phyloP scores from a whole-genome alignment of 257 asterid species.

The Leptodermis oblonga region DNA sequence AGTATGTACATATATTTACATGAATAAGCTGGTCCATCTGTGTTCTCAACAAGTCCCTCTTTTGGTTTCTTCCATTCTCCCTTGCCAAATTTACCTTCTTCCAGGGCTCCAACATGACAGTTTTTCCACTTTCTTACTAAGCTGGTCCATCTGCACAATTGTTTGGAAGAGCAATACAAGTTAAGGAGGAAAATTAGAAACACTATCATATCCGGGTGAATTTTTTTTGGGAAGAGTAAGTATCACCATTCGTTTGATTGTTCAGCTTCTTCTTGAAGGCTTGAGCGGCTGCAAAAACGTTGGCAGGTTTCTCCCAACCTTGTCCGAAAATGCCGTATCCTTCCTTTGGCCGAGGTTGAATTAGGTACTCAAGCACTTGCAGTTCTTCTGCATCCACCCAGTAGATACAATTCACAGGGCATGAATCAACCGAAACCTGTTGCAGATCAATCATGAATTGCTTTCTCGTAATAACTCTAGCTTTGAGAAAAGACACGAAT shows the following conservation, averaged over 20 bases:
- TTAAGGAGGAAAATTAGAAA: not conserved
- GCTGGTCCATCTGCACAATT: slow-evolving; percentile 22
- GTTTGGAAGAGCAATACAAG: slow-evolving; percentile 21
- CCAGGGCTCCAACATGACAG: slow-evolving; percentile 35
- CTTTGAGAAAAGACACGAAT: too few relatives aligned
- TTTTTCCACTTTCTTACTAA: slow-evolving; percentile 16
- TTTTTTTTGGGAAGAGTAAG: not conserved
- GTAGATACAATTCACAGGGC: slow-evolving; percentile 65
- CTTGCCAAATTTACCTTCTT: slow-evolving; percentile 12
- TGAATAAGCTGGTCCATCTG: not conserved
- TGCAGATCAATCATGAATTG: not conserved
- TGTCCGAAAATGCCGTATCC: slow-evolving; percentile 62
- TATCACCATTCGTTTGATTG: slow-evolving; percentile 27
- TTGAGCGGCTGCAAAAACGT: slow-evolving; percentile 56
- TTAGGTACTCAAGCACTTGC: slow-evolving; percentile 42
- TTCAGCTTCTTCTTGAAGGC: slow-evolving; percentile 39
- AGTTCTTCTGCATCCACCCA: slow-evolving; percentile 55
- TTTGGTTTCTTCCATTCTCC: slow-evolving; percentile 17
- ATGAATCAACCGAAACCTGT: slow-evolving; percentile 53
- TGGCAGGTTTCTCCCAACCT: slow-evolving; percentile 64
- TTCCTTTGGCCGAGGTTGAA: slow-evolving; percentile 42
- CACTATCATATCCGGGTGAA: not conserved
- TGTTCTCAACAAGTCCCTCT: not conserved
- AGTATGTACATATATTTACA: not conserved
- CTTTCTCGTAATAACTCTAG: not conserved